Percentiles rank a stretch among this genome's conserved stretches.
phyloP scores from a whole-genome alignment of 1,139 yeast genomes.

The Candida mesenterica region DNA sequence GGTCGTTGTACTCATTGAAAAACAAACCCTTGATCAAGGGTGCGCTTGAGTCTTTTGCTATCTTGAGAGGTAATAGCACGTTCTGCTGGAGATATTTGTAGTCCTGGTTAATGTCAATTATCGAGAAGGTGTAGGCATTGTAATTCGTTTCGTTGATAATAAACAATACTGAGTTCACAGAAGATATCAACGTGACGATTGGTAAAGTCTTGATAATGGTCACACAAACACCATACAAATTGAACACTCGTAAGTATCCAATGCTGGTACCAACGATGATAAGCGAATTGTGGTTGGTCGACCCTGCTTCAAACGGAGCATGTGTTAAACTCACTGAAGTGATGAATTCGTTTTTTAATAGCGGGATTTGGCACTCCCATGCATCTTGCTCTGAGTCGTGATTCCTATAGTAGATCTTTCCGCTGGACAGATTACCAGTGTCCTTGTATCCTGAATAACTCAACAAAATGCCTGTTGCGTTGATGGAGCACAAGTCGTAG shows the following conservation, averaged over 20 bases:
- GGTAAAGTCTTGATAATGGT: conserved; percentile 41
- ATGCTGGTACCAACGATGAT: conserved; percentile 43
- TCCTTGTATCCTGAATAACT: conserved; percentile 44
- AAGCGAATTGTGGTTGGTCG: conserved; percentile 19
- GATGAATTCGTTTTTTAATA: conserved; percentile 32
- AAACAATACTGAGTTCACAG: conserved; percentile 32
- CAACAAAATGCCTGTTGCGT: conserved; percentile 62
- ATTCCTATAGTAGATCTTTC: conserved; percentile 42
- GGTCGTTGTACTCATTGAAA: conserved; percentile 83
- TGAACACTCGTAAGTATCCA: conserved; percentile 43
- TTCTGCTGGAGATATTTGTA: conserved; percentile 43
- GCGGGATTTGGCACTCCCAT: conserved; percentile 44
- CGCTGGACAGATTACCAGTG: conserved; percentile 19
- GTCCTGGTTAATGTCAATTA: conserved; percentile 37
- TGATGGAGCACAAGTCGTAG: conserved; percentile 76
- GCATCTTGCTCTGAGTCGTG: conserved; percentile 45
- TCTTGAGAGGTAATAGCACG: conserved; percentile 36
- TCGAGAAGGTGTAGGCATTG: conserved; percentile 35
- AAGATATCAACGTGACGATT: conserved; percentile 37
- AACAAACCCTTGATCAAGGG: conserved; percentile 66
- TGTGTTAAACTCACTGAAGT: conserved; percentile 39
- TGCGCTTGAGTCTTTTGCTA: conserved; percentile 13
- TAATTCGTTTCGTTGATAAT: conserved; percentile 30
- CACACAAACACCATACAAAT: conserved; percentile 41
- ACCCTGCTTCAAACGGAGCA: conserved; percentile 11